Percentiles rank a stretch among this genome's conserved stretches.
Conservation (phyloP, 345 rosid species). For the Lagerstroemia speciosa region DNA sequence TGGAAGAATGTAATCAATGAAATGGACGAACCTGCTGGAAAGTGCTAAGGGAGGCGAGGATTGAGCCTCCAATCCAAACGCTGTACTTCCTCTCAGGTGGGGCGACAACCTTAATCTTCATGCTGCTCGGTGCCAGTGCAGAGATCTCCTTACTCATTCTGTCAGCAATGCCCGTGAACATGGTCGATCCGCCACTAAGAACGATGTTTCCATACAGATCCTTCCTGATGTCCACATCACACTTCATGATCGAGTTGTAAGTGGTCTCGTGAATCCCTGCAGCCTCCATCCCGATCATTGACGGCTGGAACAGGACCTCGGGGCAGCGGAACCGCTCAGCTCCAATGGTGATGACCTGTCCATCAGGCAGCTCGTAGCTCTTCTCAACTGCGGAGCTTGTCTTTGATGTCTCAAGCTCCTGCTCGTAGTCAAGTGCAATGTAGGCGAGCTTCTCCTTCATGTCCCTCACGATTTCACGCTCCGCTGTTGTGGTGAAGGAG, state of each 20-base stretch:
- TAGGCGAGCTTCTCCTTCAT: constrained; percentile 62
- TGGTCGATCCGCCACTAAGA: constrained; percentile 65
- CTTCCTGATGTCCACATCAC: constrained; percentile 64
- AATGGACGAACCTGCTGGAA: constrained; percentile 45
- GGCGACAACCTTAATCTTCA: constrained; percentile 72
- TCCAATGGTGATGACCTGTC: constrained; percentile 63
- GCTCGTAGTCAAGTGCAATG: constrained; percentile 59
- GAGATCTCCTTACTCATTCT: constrained; percentile 73
- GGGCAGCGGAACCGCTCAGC: constrained; percentile 64
- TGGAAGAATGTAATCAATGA: neutral
- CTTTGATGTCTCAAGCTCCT: constrained; percentile 51
- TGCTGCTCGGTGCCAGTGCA: constrained; percentile 60
- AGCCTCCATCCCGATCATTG: constrained; percentile 64
- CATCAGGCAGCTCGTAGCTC: constrained; percentile 63
- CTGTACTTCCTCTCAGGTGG: constrained; percentile 72
- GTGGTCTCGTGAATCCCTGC: constrained; percentile 68
- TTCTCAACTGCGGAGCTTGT: constrained; percentile 58
- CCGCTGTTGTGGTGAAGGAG: constrained; percentile 68
- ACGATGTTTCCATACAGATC: constrained; percentile 66
- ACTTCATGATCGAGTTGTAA: constrained; percentile 64
- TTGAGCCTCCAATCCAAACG: constrained; percentile 72
- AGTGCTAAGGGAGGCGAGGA: constrained; percentile 66
- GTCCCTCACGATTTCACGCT: constrained; percentile 65
- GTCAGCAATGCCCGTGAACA: constrained; percentile 64
- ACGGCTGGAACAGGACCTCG: constrained; percentile 59